These are phyloP conservation scores for Larix kaempferi DNA, from an alignment of 75 land plant genomes.

Conservation along the genomic window DNA sequence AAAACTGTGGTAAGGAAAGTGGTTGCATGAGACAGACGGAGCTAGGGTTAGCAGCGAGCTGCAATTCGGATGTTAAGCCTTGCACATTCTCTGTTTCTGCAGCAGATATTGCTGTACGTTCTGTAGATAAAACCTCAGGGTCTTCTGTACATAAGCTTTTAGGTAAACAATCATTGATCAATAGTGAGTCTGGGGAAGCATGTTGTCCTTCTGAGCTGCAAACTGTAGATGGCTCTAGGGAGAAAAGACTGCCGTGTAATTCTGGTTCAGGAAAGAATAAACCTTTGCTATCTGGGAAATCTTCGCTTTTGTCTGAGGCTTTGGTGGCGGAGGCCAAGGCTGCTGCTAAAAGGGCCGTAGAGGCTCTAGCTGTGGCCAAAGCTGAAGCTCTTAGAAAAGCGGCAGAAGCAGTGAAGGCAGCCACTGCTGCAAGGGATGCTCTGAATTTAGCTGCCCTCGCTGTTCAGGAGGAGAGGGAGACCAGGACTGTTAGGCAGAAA, in stretches of 20 bases:
- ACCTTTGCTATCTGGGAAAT: background rate
- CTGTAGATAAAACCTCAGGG: slow-evolving; percentile 10
- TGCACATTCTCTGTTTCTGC: background rate
- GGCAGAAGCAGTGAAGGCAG: slow-evolving; percentile 37
- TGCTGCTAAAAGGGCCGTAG: slow-evolving; percentile 3
- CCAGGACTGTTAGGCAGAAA: slow-evolving; percentile 10
- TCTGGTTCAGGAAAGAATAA: background rate
- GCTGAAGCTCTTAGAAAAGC: slow-evolving; percentile 41
- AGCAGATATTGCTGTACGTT: background rate
- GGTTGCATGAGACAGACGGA: background rate
- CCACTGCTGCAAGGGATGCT: slow-evolving; percentile 37
- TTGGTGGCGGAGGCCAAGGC: slow-evolving; percentile 9
- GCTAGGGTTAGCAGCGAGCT: background rate
- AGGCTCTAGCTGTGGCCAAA: slow-evolving; percentile 31
- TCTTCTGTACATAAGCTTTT: slow-evolving; percentile 2
- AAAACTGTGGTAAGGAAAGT: slow-evolving; percentile 2
- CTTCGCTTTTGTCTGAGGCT: background rate
- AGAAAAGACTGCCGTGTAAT: background rate
- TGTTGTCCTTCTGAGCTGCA: background rate
- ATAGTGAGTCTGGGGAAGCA: slow-evolving; percentile 1
- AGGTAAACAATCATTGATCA: background rate
- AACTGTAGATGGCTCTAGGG: slow-evolving; percentile 10
- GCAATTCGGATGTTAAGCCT: background rate
- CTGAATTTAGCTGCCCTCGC: slow-evolving; percentile 31
- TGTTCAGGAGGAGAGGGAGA: slow-evolving; percentile 13